phyloP scores from a whole-genome alignment of 2,329 filamentous ascomycete species.

The Fusarium odoratissimum region DNA sequence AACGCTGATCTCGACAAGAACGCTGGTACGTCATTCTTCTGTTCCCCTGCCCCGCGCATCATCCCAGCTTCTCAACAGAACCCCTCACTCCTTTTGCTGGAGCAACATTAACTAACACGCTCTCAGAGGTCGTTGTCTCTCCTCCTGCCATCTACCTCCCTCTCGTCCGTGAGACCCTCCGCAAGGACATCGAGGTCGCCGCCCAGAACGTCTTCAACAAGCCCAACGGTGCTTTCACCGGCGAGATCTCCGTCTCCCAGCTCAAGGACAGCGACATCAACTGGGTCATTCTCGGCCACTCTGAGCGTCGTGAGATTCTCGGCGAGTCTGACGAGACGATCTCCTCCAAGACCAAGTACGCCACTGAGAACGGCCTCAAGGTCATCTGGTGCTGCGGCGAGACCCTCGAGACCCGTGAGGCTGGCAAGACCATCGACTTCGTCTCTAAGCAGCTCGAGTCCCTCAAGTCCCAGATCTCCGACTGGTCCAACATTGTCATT shows the following conservation, averaged over 20 bases:
- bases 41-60: constrained; percentile 14
- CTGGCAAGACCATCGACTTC: constrained; percentile 84
- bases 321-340: constrained; percentile 88
- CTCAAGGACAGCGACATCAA: constrained; percentile 88
- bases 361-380: constrained; percentile 84
- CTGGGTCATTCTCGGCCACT: constrained; percentile 95
- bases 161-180: constrained; percentile 82
- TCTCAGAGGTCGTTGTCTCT: constrained; percentile 89
- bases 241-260: constrained; percentile 93
- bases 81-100: constrained; percentile 10
- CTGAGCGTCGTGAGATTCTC: constrained; percentile 90
- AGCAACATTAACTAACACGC: constrained; percentile 12
- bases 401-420: constrained; percentile 91
- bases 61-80: constrained; percentile 16
- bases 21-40: constrained; percentile 66
- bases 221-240: constrained; percentile 96
- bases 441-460: constrained; percentile 88
- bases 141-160: constrained; percentile 92
- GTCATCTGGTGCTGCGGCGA: constrained; percentile 99
- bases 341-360: constrained; percentile 93
- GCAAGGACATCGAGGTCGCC: constrained; percentile 82
- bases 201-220: constrained; percentile 98
- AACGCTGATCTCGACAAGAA: constrained; percentile 82
- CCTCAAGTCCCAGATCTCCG: constrained; percentile 78
- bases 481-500: constrained; percentile 95